Evolutionary conservation across 306 rosid genomes (phyloP).

Genomic region (Hippophae gyantsensis): DNA sequence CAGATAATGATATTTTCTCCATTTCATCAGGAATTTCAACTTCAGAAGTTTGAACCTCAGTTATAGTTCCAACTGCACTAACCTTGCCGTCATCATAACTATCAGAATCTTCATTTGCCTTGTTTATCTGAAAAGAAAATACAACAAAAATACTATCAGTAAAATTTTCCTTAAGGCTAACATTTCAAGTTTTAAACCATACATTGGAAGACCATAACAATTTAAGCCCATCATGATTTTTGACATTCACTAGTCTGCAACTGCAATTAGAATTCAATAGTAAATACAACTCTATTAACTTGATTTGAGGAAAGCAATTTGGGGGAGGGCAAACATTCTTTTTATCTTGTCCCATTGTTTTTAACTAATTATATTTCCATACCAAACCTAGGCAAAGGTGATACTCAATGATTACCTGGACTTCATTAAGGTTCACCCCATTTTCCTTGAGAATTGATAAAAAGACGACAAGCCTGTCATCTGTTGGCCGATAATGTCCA

Average conservation of each 20-base stretch:
- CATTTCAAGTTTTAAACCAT: not conserved
- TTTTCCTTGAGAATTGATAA: slow-evolving; percentile 54
- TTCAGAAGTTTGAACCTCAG: slow-evolving; percentile 18
- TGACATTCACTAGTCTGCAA: too few relatives aligned
- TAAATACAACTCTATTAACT: too few relatives aligned
- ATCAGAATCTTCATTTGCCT: slow-evolving; percentile 40
- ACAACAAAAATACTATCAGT: slow-evolving; percentile 10
- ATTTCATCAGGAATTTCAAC: slow-evolving; percentile 21
- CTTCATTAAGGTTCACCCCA: slow-evolving; percentile 66
- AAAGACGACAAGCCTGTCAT: slow-evolving; percentile 52
- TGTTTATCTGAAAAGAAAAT: slow-evolving; percentile 33
- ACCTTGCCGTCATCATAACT: slow-evolving; percentile 34
- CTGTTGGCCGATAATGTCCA: slow-evolving; percentile 93
- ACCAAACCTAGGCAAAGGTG: not conserved
- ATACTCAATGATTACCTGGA: slow-evolving; percentile 51
- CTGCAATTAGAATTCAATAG: too few relatives aligned
- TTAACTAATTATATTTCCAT: too few relatives aligned
- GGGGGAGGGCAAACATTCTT: too few relatives aligned
- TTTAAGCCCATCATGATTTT: not conserved
- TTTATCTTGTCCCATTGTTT: too few relatives aligned
- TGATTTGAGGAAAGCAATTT: too few relatives aligned
- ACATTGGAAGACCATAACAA: not conserved
- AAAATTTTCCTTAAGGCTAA: too few relatives aligned
- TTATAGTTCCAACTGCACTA: not conserved
- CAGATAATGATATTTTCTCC: slow-evolving; percentile 23